Conservation (phyloP, 106 monocot genomes). For the Dendrobium officinale region DNA sequence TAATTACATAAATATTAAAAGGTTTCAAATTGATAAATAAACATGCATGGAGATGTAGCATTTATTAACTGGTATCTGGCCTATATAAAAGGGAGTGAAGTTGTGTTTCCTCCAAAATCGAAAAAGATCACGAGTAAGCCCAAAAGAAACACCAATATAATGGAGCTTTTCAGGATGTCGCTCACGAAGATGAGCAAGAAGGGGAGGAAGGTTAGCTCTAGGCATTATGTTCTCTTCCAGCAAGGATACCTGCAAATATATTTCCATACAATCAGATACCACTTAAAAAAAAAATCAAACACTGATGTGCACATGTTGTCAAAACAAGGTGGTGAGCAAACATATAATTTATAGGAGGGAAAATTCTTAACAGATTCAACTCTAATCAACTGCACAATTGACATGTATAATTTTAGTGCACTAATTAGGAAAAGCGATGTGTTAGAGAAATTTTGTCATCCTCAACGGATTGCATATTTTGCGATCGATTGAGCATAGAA, state of each 20-base stretch:
- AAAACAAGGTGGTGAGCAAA: no score
- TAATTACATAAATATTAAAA: neutral
- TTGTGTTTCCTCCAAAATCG: constrained; percentile 83
- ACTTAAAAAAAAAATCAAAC: neutral
- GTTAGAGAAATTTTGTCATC: no score
- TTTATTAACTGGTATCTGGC: constrained; percentile 74
- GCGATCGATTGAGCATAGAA: no score
- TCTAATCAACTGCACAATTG: neutral
- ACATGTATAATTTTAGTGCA: neutral
- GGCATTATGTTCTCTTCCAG: constrained; percentile 84
- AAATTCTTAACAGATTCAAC: neutral
- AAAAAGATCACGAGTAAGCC: constrained; percentile 73
- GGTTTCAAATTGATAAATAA: neutral
- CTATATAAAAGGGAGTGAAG: constrained; percentile 85
- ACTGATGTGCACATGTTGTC: neutral
- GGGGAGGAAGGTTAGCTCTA: constrained; percentile 82
- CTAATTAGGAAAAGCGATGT: no score
- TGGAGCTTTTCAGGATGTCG: constrained; percentile 85
- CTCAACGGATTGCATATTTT: no score
- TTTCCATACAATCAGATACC: neutral
- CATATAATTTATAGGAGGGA: no score
- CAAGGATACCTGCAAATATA: constrained; percentile 69
- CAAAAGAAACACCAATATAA: constrained; percentile 93
- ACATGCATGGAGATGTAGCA: constrained; percentile 1
- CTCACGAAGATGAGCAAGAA: constrained; percentile 80